These are phyloP conservation scores for Coniochaeta hoffmannii DNA, from an alignment of 2,329 filamentous ascomycete species.

Conservation along the genomic window DNA sequence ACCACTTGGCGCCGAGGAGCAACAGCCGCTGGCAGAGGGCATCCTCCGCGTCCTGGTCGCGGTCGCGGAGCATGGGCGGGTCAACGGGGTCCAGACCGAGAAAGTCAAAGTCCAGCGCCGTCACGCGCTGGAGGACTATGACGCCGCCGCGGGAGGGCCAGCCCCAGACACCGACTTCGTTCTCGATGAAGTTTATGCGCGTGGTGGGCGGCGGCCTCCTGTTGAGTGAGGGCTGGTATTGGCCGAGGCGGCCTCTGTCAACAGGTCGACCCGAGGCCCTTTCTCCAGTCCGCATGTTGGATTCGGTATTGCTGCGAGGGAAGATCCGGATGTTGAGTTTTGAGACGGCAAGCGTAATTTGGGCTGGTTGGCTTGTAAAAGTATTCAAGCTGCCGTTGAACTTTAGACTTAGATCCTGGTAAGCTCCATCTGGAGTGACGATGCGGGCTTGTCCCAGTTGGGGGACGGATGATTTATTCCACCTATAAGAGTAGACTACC, in stretches of 20 bases:
- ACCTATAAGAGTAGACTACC: too few relatives aligned
- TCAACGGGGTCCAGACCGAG: conserved; percentile 2
- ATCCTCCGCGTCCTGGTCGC: neutral
- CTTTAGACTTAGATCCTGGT: too few relatives aligned
- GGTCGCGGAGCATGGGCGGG: neutral
- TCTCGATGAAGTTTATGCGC: neutral
- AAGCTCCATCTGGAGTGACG: too few relatives aligned
- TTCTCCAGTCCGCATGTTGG: neutral
- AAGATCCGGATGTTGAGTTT: too few relatives aligned
- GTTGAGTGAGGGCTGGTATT: neutral
- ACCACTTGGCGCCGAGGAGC: conserved; percentile 3
- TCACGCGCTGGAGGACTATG: neutral
- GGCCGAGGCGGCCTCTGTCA: neutral
- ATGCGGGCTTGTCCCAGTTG: too few relatives aligned
- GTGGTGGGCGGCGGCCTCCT: neutral
- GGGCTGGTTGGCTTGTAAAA: too few relatives aligned
- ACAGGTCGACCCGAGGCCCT: neutral
- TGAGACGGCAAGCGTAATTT: too few relatives aligned
- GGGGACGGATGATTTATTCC: too few relatives aligned
- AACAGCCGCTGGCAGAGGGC: neutral
- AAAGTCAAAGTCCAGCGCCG: neutral
- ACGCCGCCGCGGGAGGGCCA: conserved; percentile 2
- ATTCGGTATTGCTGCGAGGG: too few relatives aligned
- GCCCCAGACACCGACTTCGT: neutral
- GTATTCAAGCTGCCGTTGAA: too few relatives aligned